Percentiles rank a stretch among this genome's conserved stretches.
phyloP scores from a whole-genome alignment of 2,329 filamentous ascomycete genomes.

The Colletotrichum viniferum region DNA sequence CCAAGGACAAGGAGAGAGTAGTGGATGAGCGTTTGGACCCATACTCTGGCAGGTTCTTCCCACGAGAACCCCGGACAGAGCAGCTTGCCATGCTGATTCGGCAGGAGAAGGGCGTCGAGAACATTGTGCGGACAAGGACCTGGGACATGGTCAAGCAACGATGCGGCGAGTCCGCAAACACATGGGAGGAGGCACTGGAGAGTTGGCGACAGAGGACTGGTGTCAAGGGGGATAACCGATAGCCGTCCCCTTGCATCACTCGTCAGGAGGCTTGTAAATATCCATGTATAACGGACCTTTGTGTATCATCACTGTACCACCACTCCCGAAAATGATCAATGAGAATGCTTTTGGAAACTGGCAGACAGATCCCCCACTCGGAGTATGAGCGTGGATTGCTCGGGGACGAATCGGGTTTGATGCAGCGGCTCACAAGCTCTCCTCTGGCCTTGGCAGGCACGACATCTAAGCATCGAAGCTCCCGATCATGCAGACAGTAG shows the following conservation, averaged over 20 bases:
- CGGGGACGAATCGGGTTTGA: not conserved
- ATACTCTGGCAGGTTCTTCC: slow-evolving; percentile 84
- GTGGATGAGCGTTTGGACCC: slow-evolving; percentile 92
- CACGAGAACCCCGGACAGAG: slow-evolving; percentile 80
- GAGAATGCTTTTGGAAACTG: not conserved
- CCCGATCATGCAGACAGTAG: not conserved
- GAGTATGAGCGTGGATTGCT: not conserved
- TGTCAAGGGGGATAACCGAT: not conserved
- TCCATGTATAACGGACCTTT: not conserved
- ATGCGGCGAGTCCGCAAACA: slow-evolving; percentile 64
- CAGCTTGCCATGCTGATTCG: slow-evolving; percentile 74
- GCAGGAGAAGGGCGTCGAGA: slow-evolving; percentile 78
- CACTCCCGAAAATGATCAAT: not conserved
- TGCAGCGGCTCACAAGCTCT: not conserved
- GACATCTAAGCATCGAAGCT: not conserved
- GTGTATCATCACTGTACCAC: slow-evolving; percentile 13
- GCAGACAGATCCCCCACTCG: not conserved
- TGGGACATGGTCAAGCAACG: slow-evolving; percentile 81
- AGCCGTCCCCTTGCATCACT: not conserved
- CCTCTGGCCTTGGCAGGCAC: not conserved
- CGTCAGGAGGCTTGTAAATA: not conserved
- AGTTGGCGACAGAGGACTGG: slow-evolving; percentile 50
- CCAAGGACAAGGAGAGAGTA: slow-evolving; percentile 71
- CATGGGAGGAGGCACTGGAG: slow-evolving; percentile 70
- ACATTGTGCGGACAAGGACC: slow-evolving; percentile 79